Percentiles rank a stretch among this genome's conserved stretches.
These are phyloP conservation scores for Gossypium davidsonii DNA, from an alignment of 441 rosid genomes.

Conservation along the genomic window DNA sequence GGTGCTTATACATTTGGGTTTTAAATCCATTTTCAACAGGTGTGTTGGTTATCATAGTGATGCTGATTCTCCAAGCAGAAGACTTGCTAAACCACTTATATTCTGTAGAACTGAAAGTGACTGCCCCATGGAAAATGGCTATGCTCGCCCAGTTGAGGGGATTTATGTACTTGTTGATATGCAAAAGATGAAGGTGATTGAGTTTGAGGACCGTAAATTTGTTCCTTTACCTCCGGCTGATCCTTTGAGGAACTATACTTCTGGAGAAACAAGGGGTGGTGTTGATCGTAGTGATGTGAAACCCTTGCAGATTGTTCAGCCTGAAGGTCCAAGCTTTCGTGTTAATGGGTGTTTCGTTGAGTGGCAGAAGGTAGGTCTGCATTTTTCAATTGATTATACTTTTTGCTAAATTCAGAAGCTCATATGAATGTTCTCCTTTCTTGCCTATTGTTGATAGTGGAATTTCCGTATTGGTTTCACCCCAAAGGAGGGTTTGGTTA, in stretches of 20 bases:
- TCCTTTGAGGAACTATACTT: conserved; percentile 43
- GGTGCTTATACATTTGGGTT: neutral
- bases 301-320: conserved; percentile 38
- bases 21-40: conserved; percentile 23
- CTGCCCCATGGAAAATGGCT: conserved; percentile 48
- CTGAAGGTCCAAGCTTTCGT: conserved; percentile 49
- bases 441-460: conserved; percentile 29
- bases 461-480: conserved; percentile 47
- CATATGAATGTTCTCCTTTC: neutral
- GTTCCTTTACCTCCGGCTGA: conserved; percentile 44
- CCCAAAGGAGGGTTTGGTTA: conserved; percentile 44
- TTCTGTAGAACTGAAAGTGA: conserved; percentile 50
- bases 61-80: conserved; percentile 42
- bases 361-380: conserved; percentile 41
- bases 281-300: conserved; percentile 48
- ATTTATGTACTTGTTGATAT: conserved; percentile 42
- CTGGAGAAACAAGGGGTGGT: conserved; percentile 48
- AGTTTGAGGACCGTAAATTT: conserved; percentile 44
- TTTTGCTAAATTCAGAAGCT: neutral
- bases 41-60: conserved; percentile 45
- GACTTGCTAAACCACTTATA: conserved; percentile 46
- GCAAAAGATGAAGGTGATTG: conserved; percentile 48
- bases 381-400: neutral
- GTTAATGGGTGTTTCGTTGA: conserved; percentile 35
- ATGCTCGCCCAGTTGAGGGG: conserved; percentile 50